Evolutionary conservation across 192 early-diverging fungal genomes (phyloP).

Genomic region (Coemansia sp.): DNA sequence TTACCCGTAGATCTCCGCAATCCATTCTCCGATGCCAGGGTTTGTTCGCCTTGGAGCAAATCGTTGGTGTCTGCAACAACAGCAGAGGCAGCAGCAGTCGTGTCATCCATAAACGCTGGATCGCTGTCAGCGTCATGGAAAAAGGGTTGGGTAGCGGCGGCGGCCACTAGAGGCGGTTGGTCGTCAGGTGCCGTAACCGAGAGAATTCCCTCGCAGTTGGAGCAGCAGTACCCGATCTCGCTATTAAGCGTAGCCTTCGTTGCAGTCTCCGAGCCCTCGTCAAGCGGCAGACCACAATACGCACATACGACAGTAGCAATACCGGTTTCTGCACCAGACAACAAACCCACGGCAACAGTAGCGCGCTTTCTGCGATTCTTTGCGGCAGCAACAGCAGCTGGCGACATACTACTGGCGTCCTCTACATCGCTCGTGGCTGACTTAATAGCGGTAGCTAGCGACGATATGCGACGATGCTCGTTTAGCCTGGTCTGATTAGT

Average conservation of each 20-base stretch:
- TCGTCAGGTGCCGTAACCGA: constrained; percentile 10
- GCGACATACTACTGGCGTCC: constrained; percentile 2
- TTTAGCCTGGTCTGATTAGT: neutral
- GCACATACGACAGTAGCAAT: constrained; percentile 29
- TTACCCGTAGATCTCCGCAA: neutral
- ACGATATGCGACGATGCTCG: constrained; percentile 10
- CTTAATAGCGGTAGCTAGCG: neutral
- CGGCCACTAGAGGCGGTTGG: neutral
- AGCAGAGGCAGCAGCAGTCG: neutral
- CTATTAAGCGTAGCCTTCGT: constrained; percentile 40
- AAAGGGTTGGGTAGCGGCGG: neutral
- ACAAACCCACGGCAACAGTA: constrained; percentile 36
- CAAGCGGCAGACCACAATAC: constrained; percentile 45
- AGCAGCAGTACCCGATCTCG: constrained; percentile 56
- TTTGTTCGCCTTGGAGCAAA: neutral
- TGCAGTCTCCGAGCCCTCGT: constrained; percentile 24
- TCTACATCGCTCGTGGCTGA: constrained; percentile 3
- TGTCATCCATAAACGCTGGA: neutral
- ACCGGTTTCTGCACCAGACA: constrained; percentile 10
- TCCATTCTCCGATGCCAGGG: neutral
- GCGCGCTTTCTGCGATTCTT: constrained; percentile 37
- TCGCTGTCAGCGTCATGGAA: constrained; percentile 3
- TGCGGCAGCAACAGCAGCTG: neutral
- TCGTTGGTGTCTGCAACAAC: constrained; percentile 8
- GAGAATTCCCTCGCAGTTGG: constrained; percentile 51